Evolutionary conservation across 768 basidiomycete genomes (phyloP), one percentile per base, ranked within the genome.

Genomic region (Leucogyrophana mollusca): DNA sequence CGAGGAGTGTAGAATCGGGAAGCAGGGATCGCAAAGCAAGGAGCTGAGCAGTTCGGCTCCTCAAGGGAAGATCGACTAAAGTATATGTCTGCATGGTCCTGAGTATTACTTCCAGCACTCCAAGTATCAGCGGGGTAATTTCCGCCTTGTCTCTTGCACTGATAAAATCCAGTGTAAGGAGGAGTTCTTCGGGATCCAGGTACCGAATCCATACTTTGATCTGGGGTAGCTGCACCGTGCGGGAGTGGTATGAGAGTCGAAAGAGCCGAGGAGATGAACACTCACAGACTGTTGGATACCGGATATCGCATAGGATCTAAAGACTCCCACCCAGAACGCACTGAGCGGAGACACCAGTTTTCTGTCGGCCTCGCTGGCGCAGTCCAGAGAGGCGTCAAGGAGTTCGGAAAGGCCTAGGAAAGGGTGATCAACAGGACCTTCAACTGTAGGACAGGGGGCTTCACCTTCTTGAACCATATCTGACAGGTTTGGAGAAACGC

Each of bases 181-280:
- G 62, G 3, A 82, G 57, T 13, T 73, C 71, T 3, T 64, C 53
- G 2, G 62, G 55, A 4, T 67, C 58, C 54, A 85, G 72, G 54
- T 77, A 85, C 33, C 67, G 71, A 34, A 85, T 66, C 87, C 87
- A 90, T 11, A 76, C 49, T 3, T 44, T 35, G 14, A 65, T 58
- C 20, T 58, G 37, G 40, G n/a, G 40, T 34, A 41, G 40, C 43
- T 40, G 25, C 33, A n/a, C n/a, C n/a, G n/a, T n/a, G n/a, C n/a
- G n/a, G n/a, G n/a, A n/a, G n/a, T n/a, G n/a, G n/a, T n/a, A n/a
- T n/a, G n/a, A n/a, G n/a, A n/a, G n/a, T n/a, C n/a, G n/a, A n/a
- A n/a, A n/a, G n/a, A n/a, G n/a, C 34, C 9, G 16, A 34, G 18
- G 33, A 20, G 22, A 42, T 41, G 24, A 34, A 33, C 46, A 41